phyloP scores from a whole-genome alignment of 1,284 basidiomycete species.

The Laetiporus sulphureus region DNA sequence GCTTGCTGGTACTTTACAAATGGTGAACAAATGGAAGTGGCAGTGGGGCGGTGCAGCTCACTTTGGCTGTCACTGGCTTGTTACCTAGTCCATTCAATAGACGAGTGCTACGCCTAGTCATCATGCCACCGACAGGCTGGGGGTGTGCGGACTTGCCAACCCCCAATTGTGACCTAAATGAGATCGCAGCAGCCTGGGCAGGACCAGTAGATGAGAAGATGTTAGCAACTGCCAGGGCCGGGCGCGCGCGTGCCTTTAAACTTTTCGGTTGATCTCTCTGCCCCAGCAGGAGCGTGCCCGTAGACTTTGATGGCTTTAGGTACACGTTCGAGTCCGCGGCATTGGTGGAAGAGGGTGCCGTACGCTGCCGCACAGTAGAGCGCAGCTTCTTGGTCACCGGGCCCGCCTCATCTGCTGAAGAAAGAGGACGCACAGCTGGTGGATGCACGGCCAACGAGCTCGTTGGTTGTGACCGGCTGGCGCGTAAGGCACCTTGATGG shows the following conservation, averaged over 20 bases:
- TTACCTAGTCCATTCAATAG: conserved; percentile 46
- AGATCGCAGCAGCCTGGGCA: conserved; percentile 57
- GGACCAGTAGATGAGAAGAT: conserved; percentile 73
- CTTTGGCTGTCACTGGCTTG: conserved; percentile 33
- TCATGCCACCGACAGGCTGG: conserved; percentile 31
- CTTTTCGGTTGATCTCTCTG: conserved; percentile 60
- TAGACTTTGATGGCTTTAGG: conserved; percentile 45
- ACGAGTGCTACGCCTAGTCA: conserved; percentile 64
- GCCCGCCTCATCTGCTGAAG: conserved; percentile 73
- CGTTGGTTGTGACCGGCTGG: conserved; percentile 27
- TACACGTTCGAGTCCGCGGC: conserved; percentile 19
- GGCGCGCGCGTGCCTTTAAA: conserved; percentile 73
- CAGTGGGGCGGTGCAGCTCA: conserved; percentile 5
- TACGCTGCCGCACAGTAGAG: conserved; percentile 51
- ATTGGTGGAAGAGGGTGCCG: conserved; percentile 28
- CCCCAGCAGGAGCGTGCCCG: conserved; percentile 30
- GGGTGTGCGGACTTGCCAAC: conserved; percentile 39
- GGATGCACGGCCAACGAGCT: conserved; percentile 31
- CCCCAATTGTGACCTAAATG: conserved; percentile 43
- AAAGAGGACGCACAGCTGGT: conserved; percentile 57
- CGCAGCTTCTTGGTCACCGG: conserved; percentile 70
- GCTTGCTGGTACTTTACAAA: no score
- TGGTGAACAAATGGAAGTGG: conserved; percentile 3
- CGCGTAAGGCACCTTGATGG: conserved; percentile 34
- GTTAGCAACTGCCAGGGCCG: conserved; percentile 73